Evolutionary conservation across 176 grass and related monocot species (phyloP).

Genomic region (Puya raimondii): DNA sequence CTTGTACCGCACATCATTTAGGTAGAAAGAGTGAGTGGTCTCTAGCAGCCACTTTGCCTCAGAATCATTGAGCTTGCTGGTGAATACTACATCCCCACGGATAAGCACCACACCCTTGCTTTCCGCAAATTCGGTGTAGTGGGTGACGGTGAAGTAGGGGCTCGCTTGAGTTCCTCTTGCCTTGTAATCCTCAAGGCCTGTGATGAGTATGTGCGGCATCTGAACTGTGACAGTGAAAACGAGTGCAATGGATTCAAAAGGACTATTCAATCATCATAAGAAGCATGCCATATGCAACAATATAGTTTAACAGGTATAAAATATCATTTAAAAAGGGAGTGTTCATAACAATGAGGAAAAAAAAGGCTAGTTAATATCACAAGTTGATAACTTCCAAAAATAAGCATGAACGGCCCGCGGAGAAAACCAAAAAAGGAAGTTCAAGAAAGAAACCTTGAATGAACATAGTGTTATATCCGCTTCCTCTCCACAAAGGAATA

Average conservation of each 20-base stretch:
- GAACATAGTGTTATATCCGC: slow-evolving; percentile 85
- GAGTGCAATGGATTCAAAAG: not conserved
- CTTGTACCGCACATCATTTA: slow-evolving; percentile 72
- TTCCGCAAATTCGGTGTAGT: slow-evolving; percentile 76
- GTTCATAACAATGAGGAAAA: too few relatives aligned
- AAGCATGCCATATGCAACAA: too few relatives aligned
- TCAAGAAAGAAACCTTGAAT: slow-evolving; percentile 70
- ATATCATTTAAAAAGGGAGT: too few relatives aligned
- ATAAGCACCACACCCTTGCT: slow-evolving; percentile 71
- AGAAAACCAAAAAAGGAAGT: not conserved
- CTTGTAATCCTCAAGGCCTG: slow-evolving; percentile 93
- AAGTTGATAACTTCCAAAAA: too few relatives aligned
- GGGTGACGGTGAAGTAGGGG: slow-evolving; percentile 66
- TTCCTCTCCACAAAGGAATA: slow-evolving; percentile 93
- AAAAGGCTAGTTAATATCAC: too few relatives aligned
- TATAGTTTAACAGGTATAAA: too few relatives aligned
- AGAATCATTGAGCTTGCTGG: slow-evolving; percentile 69
- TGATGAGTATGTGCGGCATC: slow-evolving; percentile 90
- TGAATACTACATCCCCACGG: slow-evolving; percentile 85
- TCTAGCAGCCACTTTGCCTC: slow-evolving; percentile 76
- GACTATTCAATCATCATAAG: too few relatives aligned
- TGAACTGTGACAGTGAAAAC: slow-evolving; percentile 42
- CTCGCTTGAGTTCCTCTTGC: slow-evolving; percentile 94
- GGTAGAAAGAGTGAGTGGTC: slow-evolving; percentile 78
- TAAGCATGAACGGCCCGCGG: not conserved